Conservation (phyloP, 805 yeast species). For the Suhomyces sp. region DNA sequence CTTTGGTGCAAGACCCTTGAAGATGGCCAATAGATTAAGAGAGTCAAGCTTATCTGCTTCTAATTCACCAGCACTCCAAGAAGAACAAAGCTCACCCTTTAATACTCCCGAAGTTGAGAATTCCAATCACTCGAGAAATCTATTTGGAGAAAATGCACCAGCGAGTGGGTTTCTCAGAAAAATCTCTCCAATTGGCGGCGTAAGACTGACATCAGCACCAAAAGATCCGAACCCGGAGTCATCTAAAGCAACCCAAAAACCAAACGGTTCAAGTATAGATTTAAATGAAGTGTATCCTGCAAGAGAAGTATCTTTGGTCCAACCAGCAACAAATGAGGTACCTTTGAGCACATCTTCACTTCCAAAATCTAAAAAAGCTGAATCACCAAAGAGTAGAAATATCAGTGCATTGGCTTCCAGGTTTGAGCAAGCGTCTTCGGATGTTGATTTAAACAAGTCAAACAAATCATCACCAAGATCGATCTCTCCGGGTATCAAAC, state of each 20-base stretch:
- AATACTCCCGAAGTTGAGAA: not conserved
- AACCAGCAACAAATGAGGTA: not conserved
- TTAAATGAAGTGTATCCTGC: slow-evolving; percentile 2
- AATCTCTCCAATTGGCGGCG: slow-evolving; percentile 12
- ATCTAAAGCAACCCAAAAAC: not conserved
- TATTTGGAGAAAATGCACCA: slow-evolving; percentile 5
- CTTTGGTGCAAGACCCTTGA: slow-evolving; percentile 61
- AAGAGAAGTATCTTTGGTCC: slow-evolving; percentile 3
- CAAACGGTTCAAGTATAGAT: not conserved
- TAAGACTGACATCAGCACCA: slow-evolving; percentile 4
- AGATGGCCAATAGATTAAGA: slow-evolving; percentile 57
- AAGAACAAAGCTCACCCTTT: not conserved
- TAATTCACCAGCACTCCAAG: not conserved
- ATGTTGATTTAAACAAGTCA: not conserved
- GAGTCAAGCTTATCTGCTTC: slow-evolving; percentile 6
- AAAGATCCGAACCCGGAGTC: not conserved
- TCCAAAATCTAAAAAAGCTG: not conserved
- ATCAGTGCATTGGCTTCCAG: slow-evolving; percentile 22
- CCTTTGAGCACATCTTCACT: slow-evolving; percentile 1
- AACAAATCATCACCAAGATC: slow-evolving; percentile 8
- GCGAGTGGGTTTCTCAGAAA: slow-evolving; percentile 11
- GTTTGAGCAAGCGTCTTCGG: slow-evolving; percentile 14
- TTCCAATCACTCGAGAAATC: not conserved
- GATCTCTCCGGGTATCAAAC: slow-evolving; percentile 17
- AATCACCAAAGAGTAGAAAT: slow-evolving; percentile 14